phyloP scores from a whole-genome alignment of 2,329 filamentous ascomycete species.

The Phyllachora maydis region DNA sequence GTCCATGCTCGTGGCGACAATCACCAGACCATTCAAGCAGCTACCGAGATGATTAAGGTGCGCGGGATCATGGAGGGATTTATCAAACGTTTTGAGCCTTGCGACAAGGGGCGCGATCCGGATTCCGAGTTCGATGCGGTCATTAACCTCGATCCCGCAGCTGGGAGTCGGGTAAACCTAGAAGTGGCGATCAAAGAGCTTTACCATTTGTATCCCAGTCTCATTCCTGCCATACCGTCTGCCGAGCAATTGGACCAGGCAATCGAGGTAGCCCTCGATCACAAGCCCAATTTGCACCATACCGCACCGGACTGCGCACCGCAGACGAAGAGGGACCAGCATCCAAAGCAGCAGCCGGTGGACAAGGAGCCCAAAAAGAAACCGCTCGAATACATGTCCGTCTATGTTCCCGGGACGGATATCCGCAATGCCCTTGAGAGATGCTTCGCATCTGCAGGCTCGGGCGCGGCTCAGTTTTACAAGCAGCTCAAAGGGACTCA shows the following conservation, averaged over 20 bases:
- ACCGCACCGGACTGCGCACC: constrained; percentile 41
- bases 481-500: constrained; percentile 49
- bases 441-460: constrained; percentile 36
- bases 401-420: constrained; percentile 20
- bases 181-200: constrained; percentile 57
- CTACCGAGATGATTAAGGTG: constrained; percentile 51
- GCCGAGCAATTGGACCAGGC: constrained; percentile 59
- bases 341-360: constrained; percentile 12
- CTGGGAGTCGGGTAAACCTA: constrained; percentile 66
- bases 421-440: constrained; percentile 39
- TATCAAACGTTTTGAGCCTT: constrained; percentile 62
- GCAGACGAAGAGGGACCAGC: constrained; percentile 19
- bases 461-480: constrained; percentile 47
- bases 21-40: constrained; percentile 91
- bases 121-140: constrained; percentile 68
- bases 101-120: constrained; percentile 44
- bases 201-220: constrained; percentile 55
- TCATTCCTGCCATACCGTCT: constrained; percentile 52
- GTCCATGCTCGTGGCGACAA: constrained; percentile 81
- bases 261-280: constrained; percentile 44
- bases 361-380: constrained; percentile 18
- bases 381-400: constrained; percentile 33
- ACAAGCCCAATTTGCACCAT: constrained; percentile 50
- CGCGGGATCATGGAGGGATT: constrained; percentile 92
- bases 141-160: constrained; percentile 64